Base-by-base conservation (phyloP, 257 asterid genomes). In the Lithospermum erythrorhizon region DNA sequence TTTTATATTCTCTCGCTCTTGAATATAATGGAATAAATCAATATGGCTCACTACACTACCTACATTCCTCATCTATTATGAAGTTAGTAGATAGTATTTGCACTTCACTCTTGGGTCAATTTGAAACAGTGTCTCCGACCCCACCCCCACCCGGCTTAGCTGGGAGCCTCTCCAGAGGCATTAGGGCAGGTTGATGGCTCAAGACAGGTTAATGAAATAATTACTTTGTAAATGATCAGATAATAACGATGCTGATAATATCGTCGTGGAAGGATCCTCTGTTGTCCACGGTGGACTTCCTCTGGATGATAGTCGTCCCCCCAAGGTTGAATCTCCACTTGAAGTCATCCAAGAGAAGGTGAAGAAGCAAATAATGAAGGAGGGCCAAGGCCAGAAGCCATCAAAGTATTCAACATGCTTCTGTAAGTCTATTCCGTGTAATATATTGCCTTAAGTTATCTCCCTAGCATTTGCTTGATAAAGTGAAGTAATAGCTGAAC, bases 331-430 rank as follows among this genome's bases (percentile, higher is more conserved):
- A 62, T 75, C 95, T 2, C 71, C 61, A 41, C 76, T 79, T 61
- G 96, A 91, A 70, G 79, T 79, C 69, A 90, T 91, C 58, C 95
- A 88, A 48, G 96, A 84, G 70, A 91, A 91, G 76, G 96, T 91
- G 72, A 81, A 74, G 11, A 91, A 86, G 87, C 95, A 88, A 73
- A 78, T 88, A 59, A 69, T 91, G 14, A 91, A 82, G 76, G 95
- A 91, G 72, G 95, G 95, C 57, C 90, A 84, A 71, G 98, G 94
- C 63, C 94, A 81, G 81, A 88, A 82, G 80, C 96, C 98, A 62
- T 81, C 98, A 35, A 91, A 88, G 70, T 88, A 88, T 68, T 87
- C 96, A 14, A 91, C 98, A 64, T 91, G 98, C 82, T 91, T 91
- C 61, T 56, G 98, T 91, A 82, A 84, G 94, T 80, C 49, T 17